These are phyloP conservation scores for Cercospora beticola DNA, from an alignment of 2,329 filamentous ascomycete species.

Conservation along the genomic window DNA sequence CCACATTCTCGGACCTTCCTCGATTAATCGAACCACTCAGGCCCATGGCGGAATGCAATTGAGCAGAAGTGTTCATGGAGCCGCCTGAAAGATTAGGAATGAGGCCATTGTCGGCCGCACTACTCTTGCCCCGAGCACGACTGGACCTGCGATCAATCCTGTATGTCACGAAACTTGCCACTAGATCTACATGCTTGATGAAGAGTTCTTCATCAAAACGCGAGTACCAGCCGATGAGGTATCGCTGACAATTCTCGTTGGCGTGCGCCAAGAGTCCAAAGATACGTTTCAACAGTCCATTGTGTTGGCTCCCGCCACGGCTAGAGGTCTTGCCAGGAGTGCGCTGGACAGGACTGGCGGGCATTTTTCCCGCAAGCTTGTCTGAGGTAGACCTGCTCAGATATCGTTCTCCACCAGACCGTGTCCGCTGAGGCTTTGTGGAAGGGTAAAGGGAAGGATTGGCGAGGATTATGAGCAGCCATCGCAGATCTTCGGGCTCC, in stretches of 20 bases:
- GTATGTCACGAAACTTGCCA: slow-evolving; percentile 77
- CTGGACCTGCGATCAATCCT: slow-evolving; percentile 70
- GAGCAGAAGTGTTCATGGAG: slow-evolving; percentile 62
- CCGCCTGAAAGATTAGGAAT: slow-evolving; percentile 70
- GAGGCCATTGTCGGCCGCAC: slow-evolving; percentile 62
- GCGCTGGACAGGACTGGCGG: slow-evolving; percentile 23
- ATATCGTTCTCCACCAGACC: slow-evolving; percentile 8
- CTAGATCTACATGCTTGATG: slow-evolving; percentile 70
- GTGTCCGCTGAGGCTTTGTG: slow-evolving; percentile 16
- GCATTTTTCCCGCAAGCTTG: slow-evolving; percentile 19
- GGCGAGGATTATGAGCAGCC: slow-evolving; percentile 72
- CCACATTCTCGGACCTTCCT: slow-evolving; percentile 55
- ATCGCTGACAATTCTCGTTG: slow-evolving; percentile 71
- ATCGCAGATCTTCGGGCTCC: slow-evolving; percentile 69
- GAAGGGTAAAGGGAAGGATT: slow-evolving; percentile 72
- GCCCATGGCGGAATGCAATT: slow-evolving; percentile 75
- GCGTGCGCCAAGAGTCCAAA: slow-evolving; percentile 77
- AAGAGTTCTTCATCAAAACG: slow-evolving; percentile 68
- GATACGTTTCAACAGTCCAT: slow-evolving; percentile 80
- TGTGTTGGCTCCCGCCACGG: slow-evolving; percentile 64
- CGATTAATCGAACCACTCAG: slow-evolving; percentile 48
- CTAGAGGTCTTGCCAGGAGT: slow-evolving; percentile 33
- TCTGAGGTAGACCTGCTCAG: slow-evolving; percentile 21
- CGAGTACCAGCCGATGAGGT: slow-evolving; percentile 76
- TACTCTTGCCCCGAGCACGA: slow-evolving; percentile 59